Base-by-base conservation (phyloP, 257 asterid species). In the Verbascum thapsus region DNA sequence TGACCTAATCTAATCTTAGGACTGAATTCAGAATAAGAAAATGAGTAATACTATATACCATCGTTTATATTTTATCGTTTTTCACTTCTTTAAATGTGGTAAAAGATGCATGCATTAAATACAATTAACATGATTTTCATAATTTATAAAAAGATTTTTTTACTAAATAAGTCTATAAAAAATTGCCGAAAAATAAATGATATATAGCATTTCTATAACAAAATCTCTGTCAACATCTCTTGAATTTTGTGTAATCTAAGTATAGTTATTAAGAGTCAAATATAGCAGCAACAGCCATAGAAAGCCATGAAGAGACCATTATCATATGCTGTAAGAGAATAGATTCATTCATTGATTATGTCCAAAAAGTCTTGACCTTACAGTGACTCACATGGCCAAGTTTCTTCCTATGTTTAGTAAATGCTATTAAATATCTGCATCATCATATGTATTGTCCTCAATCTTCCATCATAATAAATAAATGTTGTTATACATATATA, bases 331-430 rank as follows among this genome's bases (percentile, higher is more conserved):
- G n/a, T n/a, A n/a, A n/a, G n/a, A 3, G 35, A 37, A 6, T 19
- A 10, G 13, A 32, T 9, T 60, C 9, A 26, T 55, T 23, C 56
- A 26, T n/a, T 26, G 48, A 26, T 26, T 39, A 3, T 52, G 42
- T 23, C 35, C 5, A 0, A 1, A 9, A 19, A 18, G 59, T 67
- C 74, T 59, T 70, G 66, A 61, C 69, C 74, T 67, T 61, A 30
- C 19, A 37, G 44, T 13, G 47, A 41, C 58, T 76, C 83, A 76
- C 82, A 76, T 81, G 83, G 83, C 72, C 67, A 34, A 72, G 63
- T 70, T 65, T 26, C 32, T 50, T 76, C 70, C 84, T 76, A 74
- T 76, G 83, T 81, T 72, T 67, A 78, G 79, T 62, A 76, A 57
- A 57, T 66, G 68, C 68, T 40, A 30, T 26, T 26, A 26, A 1